Conservation (phyloP, 768 basidiomycete genomes). For the Lactarius hatsudake region DNA sequence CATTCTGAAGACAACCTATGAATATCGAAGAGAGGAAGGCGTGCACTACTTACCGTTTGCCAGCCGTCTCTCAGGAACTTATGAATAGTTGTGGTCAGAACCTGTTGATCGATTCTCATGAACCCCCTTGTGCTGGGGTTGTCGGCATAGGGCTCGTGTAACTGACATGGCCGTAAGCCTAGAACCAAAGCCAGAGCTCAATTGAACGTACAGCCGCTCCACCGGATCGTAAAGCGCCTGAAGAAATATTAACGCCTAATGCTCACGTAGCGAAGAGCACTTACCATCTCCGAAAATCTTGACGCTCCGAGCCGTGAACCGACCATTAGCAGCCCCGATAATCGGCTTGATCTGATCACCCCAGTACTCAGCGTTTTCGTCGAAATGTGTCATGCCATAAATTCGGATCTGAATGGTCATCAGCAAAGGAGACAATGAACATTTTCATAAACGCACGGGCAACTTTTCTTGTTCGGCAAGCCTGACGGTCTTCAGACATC, state of each 20-base stretch:
- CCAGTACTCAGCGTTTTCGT: constrained; percentile 68
- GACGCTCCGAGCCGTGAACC: constrained; percentile 69
- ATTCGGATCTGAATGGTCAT: constrained; percentile 57
- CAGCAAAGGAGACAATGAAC: neutral
- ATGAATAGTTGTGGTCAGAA: constrained; percentile 60
- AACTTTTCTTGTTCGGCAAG: constrained; percentile 57
- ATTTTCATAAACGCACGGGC: constrained; percentile 44
- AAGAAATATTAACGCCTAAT: constrained; percentile 6
- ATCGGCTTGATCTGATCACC: constrained; percentile 60
- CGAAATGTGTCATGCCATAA: constrained; percentile 73
- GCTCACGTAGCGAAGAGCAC: constrained; percentile 9
- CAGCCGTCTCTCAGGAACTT: constrained; percentile 77
- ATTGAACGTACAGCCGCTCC: constrained; percentile 69
- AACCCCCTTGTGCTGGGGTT: constrained; percentile 73
- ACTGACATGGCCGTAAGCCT: constrained; percentile 38
- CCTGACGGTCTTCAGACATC: constrained; percentile 39
- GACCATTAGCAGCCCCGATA: constrained; percentile 54
- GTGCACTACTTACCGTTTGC: constrained; percentile 69
- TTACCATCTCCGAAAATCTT: constrained; percentile 77
- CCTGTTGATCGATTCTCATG: constrained; percentile 65
- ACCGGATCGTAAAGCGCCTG: constrained; percentile 83
- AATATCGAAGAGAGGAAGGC: neutral
- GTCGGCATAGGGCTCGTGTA: constrained; percentile 81
- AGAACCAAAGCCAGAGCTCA: neutral
- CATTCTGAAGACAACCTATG: constrained; percentile 51